A percentile compares a stretch with the other conserved stretches of the same genome.
Evolutionary conservation across 2,329 filamentous ascomycete genomes (phyloP).

Genomic region (Xylariaceae sp.): DNA sequence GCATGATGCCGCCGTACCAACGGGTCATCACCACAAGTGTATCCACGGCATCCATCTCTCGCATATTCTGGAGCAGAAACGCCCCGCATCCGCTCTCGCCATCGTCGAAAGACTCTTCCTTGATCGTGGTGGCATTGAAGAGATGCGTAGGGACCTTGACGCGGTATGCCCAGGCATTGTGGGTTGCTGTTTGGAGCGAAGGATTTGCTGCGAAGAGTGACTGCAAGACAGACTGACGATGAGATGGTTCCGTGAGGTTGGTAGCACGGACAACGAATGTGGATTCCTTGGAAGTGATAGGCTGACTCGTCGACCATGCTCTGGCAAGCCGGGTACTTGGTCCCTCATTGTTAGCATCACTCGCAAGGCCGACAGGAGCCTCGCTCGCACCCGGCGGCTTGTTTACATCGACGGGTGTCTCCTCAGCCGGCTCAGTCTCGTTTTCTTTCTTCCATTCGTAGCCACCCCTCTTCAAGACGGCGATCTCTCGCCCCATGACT

Average conservation of each 20-base stretch:
- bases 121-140: slow-evolving; percentile 33
- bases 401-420: slow-evolving; percentile 8
- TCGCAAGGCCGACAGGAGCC: slow-evolving; percentile 16
- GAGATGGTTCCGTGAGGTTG: slow-evolving; percentile 33
- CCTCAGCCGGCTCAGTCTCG: slow-evolving; percentile 19
- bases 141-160: slow-evolving; percentile 31
- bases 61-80: slow-evolving; percentile 50
- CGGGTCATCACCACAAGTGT: slow-evolving; percentile 54
- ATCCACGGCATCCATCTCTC: slow-evolving; percentile 45
- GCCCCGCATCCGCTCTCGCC: slow-evolving; percentile 56
- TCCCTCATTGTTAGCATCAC: slow-evolving; percentile 11
- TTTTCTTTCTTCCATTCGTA: slow-evolving; percentile 55
- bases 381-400: slow-evolving; percentile 14
- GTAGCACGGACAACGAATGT: slow-evolving; percentile 53
- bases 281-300: slow-evolving; percentile 47
- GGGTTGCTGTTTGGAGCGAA: slow-evolving; percentile 47
- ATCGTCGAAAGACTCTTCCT: slow-evolving; percentile 53
- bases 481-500: slow-evolving; percentile 68
- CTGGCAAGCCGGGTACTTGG: slow-evolving; percentile 20
- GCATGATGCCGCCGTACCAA: slow-evolving; percentile 58
- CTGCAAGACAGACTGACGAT: slow-evolving; percentile 40
- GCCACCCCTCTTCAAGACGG: slow-evolving; percentile 71
- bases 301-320: slow-evolving; percentile 48
- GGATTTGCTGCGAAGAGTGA: slow-evolving; percentile 44
- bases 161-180: slow-evolving; percentile 54